Conservation (phyloP, 306 rosid genomes). For the barrel medic (Medicago truncatula) region MtrunA17r5.0-ANR NC_053048.1:55696001-55696500, state of each 20-base stretch:
- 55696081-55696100: no score
- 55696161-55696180: no score
- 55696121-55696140: no score
- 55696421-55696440: neutral
- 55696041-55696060: conserved; percentile 26
- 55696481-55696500: no score
- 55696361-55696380: conserved; percentile 68
- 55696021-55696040: conserved; percentile 35
- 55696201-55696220: neutral
- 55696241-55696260: neutral
- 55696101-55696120: neutral
- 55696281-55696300: conserved; percentile 90
- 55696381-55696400: conserved; percentile 4
- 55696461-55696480: no score
- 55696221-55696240: neutral
- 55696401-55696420: no score
- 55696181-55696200: no score
- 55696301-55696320: conserved; percentile 98
- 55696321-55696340: conserved; percentile 88
- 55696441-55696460: no score
- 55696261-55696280: conserved; percentile 26
- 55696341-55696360: conserved; percentile 90
- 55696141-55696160: no score
- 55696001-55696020: conserved; percentile 92
- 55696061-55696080: conserved; percentile 8